These are phyloP conservation scores for Chaetomium sp. DNA, from an alignment of 2,329 filamentous ascomycete species.

Conservation along the genomic window DNA sequence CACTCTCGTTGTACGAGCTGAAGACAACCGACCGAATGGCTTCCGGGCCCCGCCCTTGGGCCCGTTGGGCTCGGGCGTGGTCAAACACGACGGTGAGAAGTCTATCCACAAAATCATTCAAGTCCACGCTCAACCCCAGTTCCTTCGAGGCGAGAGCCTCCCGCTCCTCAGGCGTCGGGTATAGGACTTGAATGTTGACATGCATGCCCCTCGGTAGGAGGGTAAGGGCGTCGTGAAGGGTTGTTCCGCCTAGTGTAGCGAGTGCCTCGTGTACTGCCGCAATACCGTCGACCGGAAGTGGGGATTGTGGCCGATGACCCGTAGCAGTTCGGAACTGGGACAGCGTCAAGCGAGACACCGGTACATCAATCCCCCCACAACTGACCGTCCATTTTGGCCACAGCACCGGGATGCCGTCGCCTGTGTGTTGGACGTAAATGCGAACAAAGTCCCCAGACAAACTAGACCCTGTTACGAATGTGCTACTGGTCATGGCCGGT, in stretches of 20 bases:
- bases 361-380: slow-evolving; percentile 71
- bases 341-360: slow-evolving; percentile 71
- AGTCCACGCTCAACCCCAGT: slow-evolving; percentile 68
- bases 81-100: slow-evolving; percentile 84
- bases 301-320: slow-evolving; percentile 30
- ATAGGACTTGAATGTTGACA: slow-evolving; percentile 86
- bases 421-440: slow-evolving; percentile 85
- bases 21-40: slow-evolving; percentile 85
- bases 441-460: slow-evolving; percentile 92
- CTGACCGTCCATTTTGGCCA: slow-evolving; percentile 79
- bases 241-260: slow-evolving; percentile 63
- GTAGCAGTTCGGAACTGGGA: slow-evolving; percentile 60
- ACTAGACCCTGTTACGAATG: slow-evolving; percentile 90
- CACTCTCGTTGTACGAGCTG: slow-evolving; percentile 81
- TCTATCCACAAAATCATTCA: slow-evolving; percentile 80
- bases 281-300: slow-evolving; percentile 44
- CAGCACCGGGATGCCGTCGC: slow-evolving; percentile 77
- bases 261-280: slow-evolving; percentile 65
- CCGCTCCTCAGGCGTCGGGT: slow-evolving; percentile 67
- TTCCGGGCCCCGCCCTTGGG: slow-evolving; percentile 60
- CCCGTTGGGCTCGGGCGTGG: slow-evolving; percentile 66
- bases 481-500: slow-evolving; percentile 55
- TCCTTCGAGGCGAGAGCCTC: slow-evolving; percentile 47
- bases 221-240: slow-evolving; percentile 68
- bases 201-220: slow-evolving; percentile 74